phyloP scores from a whole-genome alignment of 768 basidiomycete species.

The Fomitopsis serialis region DNA sequence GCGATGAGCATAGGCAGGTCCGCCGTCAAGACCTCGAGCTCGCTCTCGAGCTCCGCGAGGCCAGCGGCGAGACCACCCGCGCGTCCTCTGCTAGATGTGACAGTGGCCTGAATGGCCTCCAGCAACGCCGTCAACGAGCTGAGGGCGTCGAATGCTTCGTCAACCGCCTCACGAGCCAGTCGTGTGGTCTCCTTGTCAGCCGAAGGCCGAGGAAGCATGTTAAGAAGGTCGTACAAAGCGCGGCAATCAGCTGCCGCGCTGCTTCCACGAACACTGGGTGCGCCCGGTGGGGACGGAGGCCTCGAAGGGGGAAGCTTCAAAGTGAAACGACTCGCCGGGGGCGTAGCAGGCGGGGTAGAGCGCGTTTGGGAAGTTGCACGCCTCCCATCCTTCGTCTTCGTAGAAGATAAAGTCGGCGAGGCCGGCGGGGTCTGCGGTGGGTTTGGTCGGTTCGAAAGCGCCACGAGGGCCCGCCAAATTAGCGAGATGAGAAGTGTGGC shows the following conservation, averaged over 20 bases:
- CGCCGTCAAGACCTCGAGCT: constrained; percentile 49
- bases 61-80: background rate
- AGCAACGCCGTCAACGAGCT: constrained; percentile 52
- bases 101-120: constrained; percentile 36
- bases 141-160: constrained; percentile 69
- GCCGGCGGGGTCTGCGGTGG: constrained; percentile 35
- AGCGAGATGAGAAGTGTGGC: constrained; percentile 70
- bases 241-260: constrained; percentile 54
- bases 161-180: constrained; percentile 75
- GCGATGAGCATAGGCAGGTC: constrained; percentile 73
- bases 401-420: constrained; percentile 28
- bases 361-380: constrained; percentile 23
- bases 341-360: constrained; percentile 35
- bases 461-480: constrained; percentile 70
- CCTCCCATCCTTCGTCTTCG: constrained; percentile 29
- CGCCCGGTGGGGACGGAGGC: constrained; percentile 54
- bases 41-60: constrained; percentile 24
- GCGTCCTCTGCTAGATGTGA: constrained; percentile 12
- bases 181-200: constrained; percentile 41
- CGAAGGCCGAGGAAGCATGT: constrained; percentile 53
- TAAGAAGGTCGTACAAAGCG: constrained; percentile 56
- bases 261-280: constrained; percentile 25
- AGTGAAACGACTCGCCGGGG: constrained; percentile 52
- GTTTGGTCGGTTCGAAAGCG: constrained; percentile 53
- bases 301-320: constrained; percentile 65